Evolutionary conservation across 2,329 filamentous ascomycete species (phyloP).

Genomic region (Claviceps sp.): DNA sequence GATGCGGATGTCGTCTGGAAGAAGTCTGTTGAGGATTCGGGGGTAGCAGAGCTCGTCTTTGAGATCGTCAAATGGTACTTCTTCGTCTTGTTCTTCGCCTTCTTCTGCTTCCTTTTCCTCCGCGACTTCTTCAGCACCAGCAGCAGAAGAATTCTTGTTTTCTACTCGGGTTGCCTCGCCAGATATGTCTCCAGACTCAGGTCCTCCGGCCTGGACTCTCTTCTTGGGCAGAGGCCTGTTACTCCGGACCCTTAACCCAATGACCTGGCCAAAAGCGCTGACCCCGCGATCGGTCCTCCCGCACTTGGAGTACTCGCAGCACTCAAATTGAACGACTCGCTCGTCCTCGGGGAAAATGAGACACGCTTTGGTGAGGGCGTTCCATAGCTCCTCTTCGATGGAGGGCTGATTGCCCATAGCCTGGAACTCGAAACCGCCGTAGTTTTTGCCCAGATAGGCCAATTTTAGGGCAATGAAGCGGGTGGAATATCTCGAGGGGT

Average conservation of each 20-base stretch:
- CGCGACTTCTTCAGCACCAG: neutral
- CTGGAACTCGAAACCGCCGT: slow-evolving; percentile 88
- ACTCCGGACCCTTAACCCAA: slow-evolving; percentile 72
- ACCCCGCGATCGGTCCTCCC: slow-evolving; percentile 87
- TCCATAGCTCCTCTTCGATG: slow-evolving; percentile 89
- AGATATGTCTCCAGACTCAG: slow-evolving; percentile 15
- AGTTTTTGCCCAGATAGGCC: slow-evolving; percentile 80
- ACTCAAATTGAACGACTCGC: slow-evolving; percentile 60
- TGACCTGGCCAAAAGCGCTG: slow-evolving; percentile 92
- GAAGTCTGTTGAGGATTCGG: slow-evolving; percentile 68
- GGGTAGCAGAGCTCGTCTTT: slow-evolving; percentile 75
- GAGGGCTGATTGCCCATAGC: slow-evolving; percentile 59
- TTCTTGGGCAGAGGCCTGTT: slow-evolving; percentile 45
- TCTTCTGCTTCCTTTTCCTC: neutral
- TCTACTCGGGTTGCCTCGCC: slow-evolving; percentile 12
- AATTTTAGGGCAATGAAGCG: slow-evolving; percentile 84
- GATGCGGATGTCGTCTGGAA: slow-evolving; percentile 80
- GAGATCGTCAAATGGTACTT: slow-evolving; percentile 46
- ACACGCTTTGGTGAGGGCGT: slow-evolving; percentile 67
- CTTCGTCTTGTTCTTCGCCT: neutral
- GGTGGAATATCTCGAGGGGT: slow-evolving; percentile 69
- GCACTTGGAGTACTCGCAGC: slow-evolving; percentile 87
- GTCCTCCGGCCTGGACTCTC: slow-evolving; percentile 10
- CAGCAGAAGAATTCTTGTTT: neutral
- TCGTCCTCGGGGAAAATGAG: slow-evolving; percentile 61